Conservation (phyloP, 2,329 filamentous ascomycete species). For the Penicillium hesseltinei region DNA sequence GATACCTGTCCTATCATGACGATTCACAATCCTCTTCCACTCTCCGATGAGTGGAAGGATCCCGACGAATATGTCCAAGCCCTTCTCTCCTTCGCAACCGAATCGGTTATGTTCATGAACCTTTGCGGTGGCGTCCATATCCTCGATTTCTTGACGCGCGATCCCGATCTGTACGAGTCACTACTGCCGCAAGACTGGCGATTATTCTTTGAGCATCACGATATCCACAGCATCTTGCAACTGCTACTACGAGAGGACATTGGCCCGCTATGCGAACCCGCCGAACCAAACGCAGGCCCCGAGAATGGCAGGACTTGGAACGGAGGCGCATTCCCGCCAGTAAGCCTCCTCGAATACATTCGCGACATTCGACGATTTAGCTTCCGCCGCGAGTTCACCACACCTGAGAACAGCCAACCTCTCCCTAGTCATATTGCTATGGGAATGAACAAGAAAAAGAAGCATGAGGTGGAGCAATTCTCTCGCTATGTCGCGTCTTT, state of each 20-base stretch:
- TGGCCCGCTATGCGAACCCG: conserved; percentile 36
- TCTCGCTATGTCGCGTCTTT: conserved; percentile 78
- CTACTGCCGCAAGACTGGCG: conserved; percentile 80
- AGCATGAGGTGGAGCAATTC: conserved; percentile 89
- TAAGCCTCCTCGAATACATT: conserved; percentile 68
- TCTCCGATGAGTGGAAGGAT: conserved; percentile 65
- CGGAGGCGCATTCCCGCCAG: conserved; percentile 44
- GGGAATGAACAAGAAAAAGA: conserved; percentile 95
- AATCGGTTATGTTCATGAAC: conserved; percentile 73
- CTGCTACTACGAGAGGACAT: conserved; percentile 77
- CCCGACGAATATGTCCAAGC: conserved; percentile 75
- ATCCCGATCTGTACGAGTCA: conserved; percentile 75
- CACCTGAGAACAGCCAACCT: conserved; percentile 46
- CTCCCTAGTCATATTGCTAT: conserved; percentile 71
- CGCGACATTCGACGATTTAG: conserved; percentile 66
- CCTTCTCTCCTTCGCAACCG: conserved; percentile 71
- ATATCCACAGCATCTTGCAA: conserved; percentile 74
- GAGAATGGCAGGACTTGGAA: conserved; percentile 38
- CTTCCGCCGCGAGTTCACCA: conserved; percentile 61
- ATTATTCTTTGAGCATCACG: conserved; percentile 66
- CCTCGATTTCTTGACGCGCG: conserved; percentile 86
- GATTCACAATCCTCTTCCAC: conserved; percentile 59
- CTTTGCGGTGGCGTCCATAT: conserved; percentile 93
- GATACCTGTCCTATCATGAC: conserved; percentile 40
- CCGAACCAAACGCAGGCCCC: neutral